Conservation (phyloP, 2,329 filamentous ascomycete genomes). For the Ophiocordyceps camponoti-floridani region DNA sequence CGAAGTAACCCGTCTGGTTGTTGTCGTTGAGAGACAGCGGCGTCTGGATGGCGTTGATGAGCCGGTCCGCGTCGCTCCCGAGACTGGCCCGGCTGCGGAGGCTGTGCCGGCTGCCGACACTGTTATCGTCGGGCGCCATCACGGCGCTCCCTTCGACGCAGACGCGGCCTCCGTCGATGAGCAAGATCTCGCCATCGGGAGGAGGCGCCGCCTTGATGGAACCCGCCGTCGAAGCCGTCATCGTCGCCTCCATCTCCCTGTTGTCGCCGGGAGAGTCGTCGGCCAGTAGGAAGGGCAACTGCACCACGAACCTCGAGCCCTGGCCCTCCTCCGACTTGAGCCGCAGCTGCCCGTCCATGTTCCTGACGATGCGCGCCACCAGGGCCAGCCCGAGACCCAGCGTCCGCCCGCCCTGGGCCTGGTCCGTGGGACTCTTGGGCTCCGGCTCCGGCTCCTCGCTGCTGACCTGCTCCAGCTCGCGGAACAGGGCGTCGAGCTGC, state of each 20-base stretch:
- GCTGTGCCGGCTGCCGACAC: slow-evolving; percentile 13
- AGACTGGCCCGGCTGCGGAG: slow-evolving; percentile 25
- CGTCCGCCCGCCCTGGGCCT: slow-evolving; percentile 21
- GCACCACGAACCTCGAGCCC: slow-evolving; percentile 67
- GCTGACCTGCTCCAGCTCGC: slow-evolving; percentile 40
- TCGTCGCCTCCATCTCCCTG: neutral
- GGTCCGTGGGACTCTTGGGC: slow-evolving; percentile 5
- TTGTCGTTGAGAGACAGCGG: slow-evolving; percentile 25
- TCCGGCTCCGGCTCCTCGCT: slow-evolving; percentile 16
- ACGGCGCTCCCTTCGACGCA: slow-evolving; percentile 3
- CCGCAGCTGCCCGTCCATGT: slow-evolving; percentile 76
- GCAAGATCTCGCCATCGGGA: slow-evolving; percentile 36
- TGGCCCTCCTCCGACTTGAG: slow-evolving; percentile 70
- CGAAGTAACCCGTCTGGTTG: slow-evolving; percentile 14
- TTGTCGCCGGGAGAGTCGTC: slow-evolving; percentile 13
- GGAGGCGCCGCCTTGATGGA: slow-evolving; percentile 8
- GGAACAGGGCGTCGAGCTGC: slow-evolving; percentile 37
- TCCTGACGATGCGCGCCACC: slow-evolving; percentile 72
- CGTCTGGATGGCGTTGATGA: slow-evolving; percentile 55
- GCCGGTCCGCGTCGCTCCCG: slow-evolving; percentile 45
- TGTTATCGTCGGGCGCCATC: slow-evolving; percentile 3
- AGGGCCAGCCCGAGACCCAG: slow-evolving; percentile 73
- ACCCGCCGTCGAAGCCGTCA: slow-evolving; percentile 6
- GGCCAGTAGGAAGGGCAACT: slow-evolving; percentile 54
- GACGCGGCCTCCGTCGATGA: slow-evolving; percentile 30